Conservation (phyloP, 2,329 filamentous ascomycete genomes). For the Exophiala dermatitidis region DNA sequence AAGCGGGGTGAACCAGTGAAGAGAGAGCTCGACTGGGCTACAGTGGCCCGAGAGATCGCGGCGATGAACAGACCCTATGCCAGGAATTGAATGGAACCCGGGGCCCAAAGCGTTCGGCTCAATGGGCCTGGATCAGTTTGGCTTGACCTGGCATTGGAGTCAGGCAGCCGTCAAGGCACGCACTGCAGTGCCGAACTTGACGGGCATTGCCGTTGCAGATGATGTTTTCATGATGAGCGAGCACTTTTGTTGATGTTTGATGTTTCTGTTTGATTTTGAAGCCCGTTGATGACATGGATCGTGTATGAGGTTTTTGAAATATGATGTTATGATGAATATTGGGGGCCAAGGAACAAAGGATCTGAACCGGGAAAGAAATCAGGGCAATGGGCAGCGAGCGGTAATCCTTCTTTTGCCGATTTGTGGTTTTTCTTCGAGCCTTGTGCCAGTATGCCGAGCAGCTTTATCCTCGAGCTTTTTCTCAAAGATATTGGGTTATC, state of each 20-base stretch:
- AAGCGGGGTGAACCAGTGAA: constrained; percentile 41
- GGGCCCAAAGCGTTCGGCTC: too few relatives aligned
- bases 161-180: too few relatives aligned
- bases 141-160: too few relatives aligned
- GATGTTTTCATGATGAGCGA: not conserved
- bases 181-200: too few relatives aligned
- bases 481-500: too few relatives aligned
- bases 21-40: constrained; percentile 84
- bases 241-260: not conserved
- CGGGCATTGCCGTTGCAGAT: not conserved
- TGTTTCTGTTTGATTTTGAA: not conserved
- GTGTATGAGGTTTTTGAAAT: not conserved
- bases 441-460: too few relatives aligned
- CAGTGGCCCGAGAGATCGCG: constrained; percentile 81
- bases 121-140: too few relatives aligned
- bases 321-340: not conserved
- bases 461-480: too few relatives aligned
- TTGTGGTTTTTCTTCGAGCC: too few relatives aligned
- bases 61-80: constrained; percentile 94
- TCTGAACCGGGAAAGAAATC: not conserved
- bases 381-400: not conserved
- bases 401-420: too few relatives aligned
- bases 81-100: constrained; percentile 41
- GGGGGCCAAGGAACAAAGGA: not conserved
- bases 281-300: not conserved